Evolutionary conservation across 2,329 filamentous ascomycete species (phyloP), one percentile per base, ranked within the genome.

Genomic region (Stachybotrys chartarum): DNA sequence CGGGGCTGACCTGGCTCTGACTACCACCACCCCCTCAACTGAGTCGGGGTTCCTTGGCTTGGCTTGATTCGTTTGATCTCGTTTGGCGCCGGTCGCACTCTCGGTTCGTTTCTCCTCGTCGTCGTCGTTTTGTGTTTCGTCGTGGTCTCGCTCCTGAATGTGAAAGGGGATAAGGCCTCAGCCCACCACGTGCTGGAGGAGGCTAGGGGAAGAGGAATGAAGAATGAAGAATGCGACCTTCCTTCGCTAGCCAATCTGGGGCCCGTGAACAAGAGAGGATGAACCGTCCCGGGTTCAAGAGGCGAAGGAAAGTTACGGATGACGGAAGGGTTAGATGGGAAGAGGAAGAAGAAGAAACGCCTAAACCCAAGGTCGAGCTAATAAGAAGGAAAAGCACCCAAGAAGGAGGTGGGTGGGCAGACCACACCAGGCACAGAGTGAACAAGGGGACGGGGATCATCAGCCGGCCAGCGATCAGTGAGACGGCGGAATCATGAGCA

Each of bases 271-370:
- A 51, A 24, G 24, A 24, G 24, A 51, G 49, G 47, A 50, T 12
- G 47, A 30, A 50, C 18, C 11, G 24, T 48, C n/a, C 46, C n/a
- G 46, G 11, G 16, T n/a, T 17, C 30, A 42, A 52, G 50, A 52
- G 32, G 39, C 7, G 2, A 17, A 42, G 50, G n/a, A 17, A 42
- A 7, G 17, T 6, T 7, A 31, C 14, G 56, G 53, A 56, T 52
- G 57, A 53, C 50, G 55, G 51, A 57, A 42, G 57, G 54, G 44
- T 46, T 46, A 56, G 32, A 53, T 24, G 31, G 52, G 51, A 51
- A 52, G 51, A 57, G 50, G 55, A 55, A 59, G 56, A 56, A 55
- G 55, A 54, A 53, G 50, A 42, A 54, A 52, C 47, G 31, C 52
- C 51, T 50, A 58, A 46, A 45, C 35, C 8, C 35, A 53, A 53